Evolutionary conservation across 768 basidiomycete species (phyloP).

Genomic region (Tulasnella sp.): DNA sequence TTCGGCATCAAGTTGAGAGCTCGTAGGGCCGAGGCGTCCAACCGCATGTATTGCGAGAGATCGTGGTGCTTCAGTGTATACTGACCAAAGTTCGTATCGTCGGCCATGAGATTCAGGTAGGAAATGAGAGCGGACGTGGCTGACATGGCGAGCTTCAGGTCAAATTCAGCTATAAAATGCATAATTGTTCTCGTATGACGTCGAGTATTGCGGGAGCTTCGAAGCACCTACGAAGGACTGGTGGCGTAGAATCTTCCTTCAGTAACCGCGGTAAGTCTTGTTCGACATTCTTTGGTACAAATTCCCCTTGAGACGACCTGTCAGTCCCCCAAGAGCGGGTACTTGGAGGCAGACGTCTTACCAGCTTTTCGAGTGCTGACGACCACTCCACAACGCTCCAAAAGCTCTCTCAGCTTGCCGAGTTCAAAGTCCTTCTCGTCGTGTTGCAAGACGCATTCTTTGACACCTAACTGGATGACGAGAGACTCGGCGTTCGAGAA

Average conservation of each 20-base stretch:
- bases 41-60: slow-evolving; percentile 85
- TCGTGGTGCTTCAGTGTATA: slow-evolving; percentile 82
- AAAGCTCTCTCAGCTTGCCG: slow-evolving; percentile 69
- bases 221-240: slow-evolving; percentile 13
- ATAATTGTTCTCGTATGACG: not conserved
- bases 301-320: slow-evolving; percentile 50
- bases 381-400: slow-evolving; percentile 86
- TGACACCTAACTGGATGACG: slow-evolving; percentile 92
- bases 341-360: slow-evolving; percentile 27
- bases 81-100: slow-evolving; percentile 64
- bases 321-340: not conserved
- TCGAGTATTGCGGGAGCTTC: not conserved
- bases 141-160: slow-evolving; percentile 63
- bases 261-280: slow-evolving; percentile 70
- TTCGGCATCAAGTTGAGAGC: slow-evolving; percentile 75
- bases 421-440: slow-evolving; percentile 60
- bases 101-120: slow-evolving; percentile 70
- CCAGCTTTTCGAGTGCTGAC: slow-evolving; percentile 83
- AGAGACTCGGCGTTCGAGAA: slow-evolving; percentile 97
- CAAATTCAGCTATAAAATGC: slow-evolving; percentile 54
- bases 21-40: slow-evolving; percentile 88
- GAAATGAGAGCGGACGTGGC: slow-evolving; percentile 70
- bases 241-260: slow-evolving; percentile 30
- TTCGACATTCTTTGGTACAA: slow-evolving; percentile 62
- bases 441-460: slow-evolving; percentile 79